Percentiles rank a stretch among this genome's conserved stretches.
Conservation (phyloP, 495 filamentous ascomycete species). For the Neurospora intermedia region DNA sequence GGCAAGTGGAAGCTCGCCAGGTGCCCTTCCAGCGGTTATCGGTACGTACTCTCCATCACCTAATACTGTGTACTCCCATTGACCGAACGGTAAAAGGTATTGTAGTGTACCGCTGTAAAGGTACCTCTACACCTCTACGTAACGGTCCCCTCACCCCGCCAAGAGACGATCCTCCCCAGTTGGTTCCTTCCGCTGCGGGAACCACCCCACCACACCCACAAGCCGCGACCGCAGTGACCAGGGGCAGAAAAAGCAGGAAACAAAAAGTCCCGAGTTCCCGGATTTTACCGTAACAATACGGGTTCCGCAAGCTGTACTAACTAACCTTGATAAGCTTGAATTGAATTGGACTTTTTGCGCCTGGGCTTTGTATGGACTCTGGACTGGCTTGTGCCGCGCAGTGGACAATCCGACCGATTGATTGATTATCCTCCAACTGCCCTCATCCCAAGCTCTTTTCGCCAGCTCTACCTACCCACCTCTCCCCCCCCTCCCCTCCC, state of each 20-base stretch:
- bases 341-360: background rate
- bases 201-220: background rate
- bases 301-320: background rate
- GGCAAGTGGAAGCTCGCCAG: background rate
- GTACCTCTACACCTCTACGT: background rate
- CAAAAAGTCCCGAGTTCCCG: background rate
- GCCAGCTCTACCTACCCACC: slow-evolving; percentile 2
- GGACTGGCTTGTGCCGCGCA: background rate
- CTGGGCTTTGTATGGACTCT: background rate
- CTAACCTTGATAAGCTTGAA: background rate
- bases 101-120: background rate
- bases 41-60: background rate
- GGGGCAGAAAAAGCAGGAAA: background rate
- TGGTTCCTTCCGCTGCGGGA: background rate
- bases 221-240: background rate
- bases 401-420: background rate
- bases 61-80: background rate
- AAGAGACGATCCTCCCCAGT: background rate
- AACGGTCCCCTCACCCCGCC: background rate
- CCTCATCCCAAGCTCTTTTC: slow-evolving; percentile 6
- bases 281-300: background rate
- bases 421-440: slow-evolving; percentile 1
- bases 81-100: background rate
- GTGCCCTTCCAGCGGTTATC: background rate
- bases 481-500: background rate